Base-by-base conservation (phyloP, 2,329 filamentous ascomycete species). In the Alternaria longipes region DNA sequence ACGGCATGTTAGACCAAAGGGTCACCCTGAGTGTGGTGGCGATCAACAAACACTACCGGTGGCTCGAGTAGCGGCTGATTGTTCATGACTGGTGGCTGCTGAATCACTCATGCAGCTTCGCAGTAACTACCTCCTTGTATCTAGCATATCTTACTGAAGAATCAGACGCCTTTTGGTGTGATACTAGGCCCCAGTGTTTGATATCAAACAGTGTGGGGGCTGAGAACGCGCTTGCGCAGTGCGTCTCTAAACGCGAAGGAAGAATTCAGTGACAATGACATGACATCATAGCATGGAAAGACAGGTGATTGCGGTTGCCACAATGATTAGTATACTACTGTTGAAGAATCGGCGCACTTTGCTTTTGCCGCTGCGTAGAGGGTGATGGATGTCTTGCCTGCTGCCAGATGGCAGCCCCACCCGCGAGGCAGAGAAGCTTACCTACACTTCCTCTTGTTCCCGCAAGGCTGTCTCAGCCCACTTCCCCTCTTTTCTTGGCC, bases 401-500 rank as follows among this genome's bases (percentile, higher is more conserved):
- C 34, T 41, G 18, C 54, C 42, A 34, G 38, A 41, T 40, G 9
- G 44, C 42, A 53, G 62, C 50, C 53, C 51, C 56, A 60, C 47
- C 56, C 58, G 51, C 40, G 54, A 58, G 55, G 60, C 53, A 54
- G 46, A 44, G 50, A 62, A 36, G 28, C 49, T 55, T 58, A 56
- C 53, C 54, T 42, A 30, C 26, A 56, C 34, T 40, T 50, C 34
- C 32, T 58, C 22, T 26, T 42, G 41, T n/a, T 18, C 18, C n/a
- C 11, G 14, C 34, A 24, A 16, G 38, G 32, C 32, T 24, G n/a
- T 47, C 38, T 9, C 36, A 5, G n/a, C 24, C 24, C 28, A 32
- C 12, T 14, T 38, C 32, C 41, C 41, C 52, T 34, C 9, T 41
- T 54, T 30, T 32, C 26, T 53, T 20, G 36, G 41, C 38, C 18